Conservation (phyloP, 2,329 filamentous ascomycete species). For the Claviceps pusilla region DNA sequence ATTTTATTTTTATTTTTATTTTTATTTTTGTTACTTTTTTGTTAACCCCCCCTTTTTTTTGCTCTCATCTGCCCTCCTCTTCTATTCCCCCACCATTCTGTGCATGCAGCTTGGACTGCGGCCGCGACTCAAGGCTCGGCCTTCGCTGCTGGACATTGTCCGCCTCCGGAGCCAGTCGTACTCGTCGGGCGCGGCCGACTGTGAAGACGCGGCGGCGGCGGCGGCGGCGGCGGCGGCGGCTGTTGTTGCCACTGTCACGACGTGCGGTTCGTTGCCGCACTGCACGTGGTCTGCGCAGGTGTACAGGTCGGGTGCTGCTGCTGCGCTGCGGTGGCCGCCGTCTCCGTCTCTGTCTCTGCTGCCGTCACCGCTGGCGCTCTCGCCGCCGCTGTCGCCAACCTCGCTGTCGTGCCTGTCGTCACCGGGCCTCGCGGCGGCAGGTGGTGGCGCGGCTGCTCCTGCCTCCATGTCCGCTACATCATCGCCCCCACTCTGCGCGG, state of each 20-base stretch:
- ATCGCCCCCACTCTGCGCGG: constrained; percentile 16
- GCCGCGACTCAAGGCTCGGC: constrained; percentile 35
- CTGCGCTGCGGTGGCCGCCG: not conserved
- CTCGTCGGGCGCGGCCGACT: not conserved
- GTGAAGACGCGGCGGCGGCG: too few species aligned
- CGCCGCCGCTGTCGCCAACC: not conserved
- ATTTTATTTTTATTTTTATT: not conserved
- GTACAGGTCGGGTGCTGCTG: not conserved
- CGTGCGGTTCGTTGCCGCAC: not conserved
- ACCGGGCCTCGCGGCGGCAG: not conserved
- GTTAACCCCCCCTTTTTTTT: too few species aligned
- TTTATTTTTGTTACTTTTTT: too few species aligned
- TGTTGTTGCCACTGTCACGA: not conserved
- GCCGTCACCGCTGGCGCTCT: not conserved
- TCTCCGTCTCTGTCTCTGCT: not conserved
- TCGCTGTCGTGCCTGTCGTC: not conserved
- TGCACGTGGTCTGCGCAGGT: too few species aligned
- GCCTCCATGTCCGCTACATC: constrained; percentile 16
- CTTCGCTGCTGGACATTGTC: constrained; percentile 37
- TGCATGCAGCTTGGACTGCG: constrained; percentile 38
- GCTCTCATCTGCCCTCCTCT: too few species aligned
- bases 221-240: not conserved
- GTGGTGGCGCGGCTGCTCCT: constrained; percentile 5
- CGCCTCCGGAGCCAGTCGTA: constrained; percentile 18
- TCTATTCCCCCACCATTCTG: not conserved